phyloP scores from a whole-genome alignment of 2,329 filamentous ascomycete genomes.

The Coleophoma eucalyptorum region DNA sequence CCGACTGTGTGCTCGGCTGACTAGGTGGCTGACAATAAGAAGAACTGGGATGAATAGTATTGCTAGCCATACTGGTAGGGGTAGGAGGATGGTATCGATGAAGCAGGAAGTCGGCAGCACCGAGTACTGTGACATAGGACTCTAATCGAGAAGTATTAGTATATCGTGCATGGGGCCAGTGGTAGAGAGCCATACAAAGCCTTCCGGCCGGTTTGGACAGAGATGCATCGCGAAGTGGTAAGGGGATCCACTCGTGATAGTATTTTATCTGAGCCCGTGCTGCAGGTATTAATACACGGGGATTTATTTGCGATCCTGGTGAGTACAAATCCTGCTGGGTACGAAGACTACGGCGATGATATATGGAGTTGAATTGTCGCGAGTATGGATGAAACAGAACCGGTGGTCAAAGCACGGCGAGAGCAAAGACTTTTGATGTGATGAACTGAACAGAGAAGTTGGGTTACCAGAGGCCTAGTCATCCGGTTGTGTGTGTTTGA shows the following conservation, averaged over 20 bases:
- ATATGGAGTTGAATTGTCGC: no score
- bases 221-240: constrained; percentile 10
- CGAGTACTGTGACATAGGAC: constrained; percentile 23
- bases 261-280: neutral
- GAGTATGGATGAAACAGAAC: no score
- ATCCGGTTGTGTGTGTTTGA: no score
- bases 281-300: neutral
- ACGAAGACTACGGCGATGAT: no score
- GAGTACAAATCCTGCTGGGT: no score
- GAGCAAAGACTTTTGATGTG: no score
- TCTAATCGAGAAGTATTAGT: constrained; percentile 22
- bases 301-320: no score
- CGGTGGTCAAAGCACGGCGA: no score
- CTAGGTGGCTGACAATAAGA: no score
- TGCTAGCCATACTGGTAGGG: constrained; percentile 29
- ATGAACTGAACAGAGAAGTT: no score
- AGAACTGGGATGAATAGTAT: constrained; percentile 22
- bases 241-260: neutral
- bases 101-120: constrained; percentile 32
- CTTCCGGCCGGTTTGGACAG: constrained; percentile 27
- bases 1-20: no score
- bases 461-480: no score
- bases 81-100: constrained; percentile 29
- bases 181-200: constrained; percentile 22
- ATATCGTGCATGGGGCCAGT: neutral